Evolutionary conservation across 768 basidiomycete genomes (phyloP).

Genomic region (Hygrophoropsis aurantiaca): DNA sequence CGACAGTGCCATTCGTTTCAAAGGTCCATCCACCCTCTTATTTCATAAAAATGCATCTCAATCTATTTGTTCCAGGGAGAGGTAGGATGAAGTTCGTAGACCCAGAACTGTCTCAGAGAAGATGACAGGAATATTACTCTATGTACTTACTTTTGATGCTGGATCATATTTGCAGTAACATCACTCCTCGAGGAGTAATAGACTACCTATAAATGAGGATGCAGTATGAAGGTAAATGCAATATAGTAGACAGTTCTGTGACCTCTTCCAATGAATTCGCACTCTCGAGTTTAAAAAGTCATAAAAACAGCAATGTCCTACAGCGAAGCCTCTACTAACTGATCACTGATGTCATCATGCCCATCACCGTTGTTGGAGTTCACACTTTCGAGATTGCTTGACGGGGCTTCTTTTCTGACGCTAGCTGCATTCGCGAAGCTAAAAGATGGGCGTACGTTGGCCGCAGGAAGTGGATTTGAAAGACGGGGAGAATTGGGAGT

Average conservation of each 20-base stretch:
- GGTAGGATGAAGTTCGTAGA: conserved; percentile 70
- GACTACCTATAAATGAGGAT: too few species aligned
- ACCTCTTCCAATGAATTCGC: too few species aligned
- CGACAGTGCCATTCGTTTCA: conserved; percentile 59
- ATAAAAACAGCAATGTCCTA: conserved; percentile 12
- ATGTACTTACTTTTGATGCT: background rate
- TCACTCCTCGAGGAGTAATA: conserved; percentile 1
- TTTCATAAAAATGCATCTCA: conserved; percentile 1
- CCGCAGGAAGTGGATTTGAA: conserved; percentile 31
- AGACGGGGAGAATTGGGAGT: conserved; percentile 18
- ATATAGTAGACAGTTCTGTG: too few species aligned
- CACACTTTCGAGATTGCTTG: conserved; percentile 12
- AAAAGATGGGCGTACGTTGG: conserved; percentile 67
- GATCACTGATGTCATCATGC: conserved; percentile 15
- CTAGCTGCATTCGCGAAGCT: conserved; percentile 83
- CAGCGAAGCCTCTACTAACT: conserved; percentile 14
- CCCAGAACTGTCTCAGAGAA: conserved; percentile 45
- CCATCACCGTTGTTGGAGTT: conserved; percentile 5
- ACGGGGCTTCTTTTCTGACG: conserved; percentile 20
- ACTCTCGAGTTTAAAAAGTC: too few species aligned
- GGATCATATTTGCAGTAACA: background rate
- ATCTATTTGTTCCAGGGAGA: conserved; percentile 42
- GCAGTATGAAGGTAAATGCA: too few species aligned
- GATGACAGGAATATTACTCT: conserved; percentile 8
- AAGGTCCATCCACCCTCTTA: conserved; percentile 41